Evolutionary conservation across 768 basidiomycete genomes (phyloP).

Genomic region (Filobasidium wieringae): DNA sequence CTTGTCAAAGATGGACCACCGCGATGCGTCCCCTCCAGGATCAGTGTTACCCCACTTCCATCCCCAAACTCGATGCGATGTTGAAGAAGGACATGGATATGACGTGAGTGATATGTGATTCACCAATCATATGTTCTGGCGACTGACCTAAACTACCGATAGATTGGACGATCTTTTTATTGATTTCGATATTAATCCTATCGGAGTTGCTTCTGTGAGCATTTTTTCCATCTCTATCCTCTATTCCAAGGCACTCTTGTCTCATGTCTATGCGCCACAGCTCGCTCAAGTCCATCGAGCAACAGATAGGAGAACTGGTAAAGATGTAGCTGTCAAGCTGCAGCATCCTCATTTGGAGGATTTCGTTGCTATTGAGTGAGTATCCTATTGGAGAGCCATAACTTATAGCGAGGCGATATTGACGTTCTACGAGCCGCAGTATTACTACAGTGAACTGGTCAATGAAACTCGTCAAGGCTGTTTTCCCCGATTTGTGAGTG

Average conservation of each 20-base stretch:
- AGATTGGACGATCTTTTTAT: conserved; percentile 65
- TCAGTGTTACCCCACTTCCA: conserved; percentile 78
- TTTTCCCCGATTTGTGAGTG: conserved; percentile 73
- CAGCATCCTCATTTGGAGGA: conserved; percentile 91
- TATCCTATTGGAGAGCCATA: conserved; percentile 19
- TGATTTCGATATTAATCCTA: conserved; percentile 72
- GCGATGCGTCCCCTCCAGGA: conserved; percentile 55
- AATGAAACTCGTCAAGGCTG: conserved; percentile 72
- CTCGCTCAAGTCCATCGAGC: conserved; percentile 86
- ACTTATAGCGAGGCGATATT: background rate
- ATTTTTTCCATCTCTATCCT: background rate
- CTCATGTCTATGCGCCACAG: background rate
- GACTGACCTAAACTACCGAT: conserved; percentile 25
- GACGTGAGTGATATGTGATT: conserved; percentile 15
- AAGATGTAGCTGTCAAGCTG: conserved; percentile 59
- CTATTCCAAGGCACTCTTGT: background rate
- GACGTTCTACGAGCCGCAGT: conserved; percentile 8
- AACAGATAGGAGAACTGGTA: conserved; percentile 56
- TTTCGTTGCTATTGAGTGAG: conserved; percentile 82
- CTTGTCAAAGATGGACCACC: conserved; percentile 44
- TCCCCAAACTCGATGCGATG: conserved; percentile 61
- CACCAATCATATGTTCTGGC: no score
- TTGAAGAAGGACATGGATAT: conserved; percentile 63
- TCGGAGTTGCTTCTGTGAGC: conserved; percentile 78
- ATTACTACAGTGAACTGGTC: conserved; percentile 41